Base-by-base conservation (phyloP, 495 filamentous ascomycete species). In the Penicillium turbatum region DNA sequence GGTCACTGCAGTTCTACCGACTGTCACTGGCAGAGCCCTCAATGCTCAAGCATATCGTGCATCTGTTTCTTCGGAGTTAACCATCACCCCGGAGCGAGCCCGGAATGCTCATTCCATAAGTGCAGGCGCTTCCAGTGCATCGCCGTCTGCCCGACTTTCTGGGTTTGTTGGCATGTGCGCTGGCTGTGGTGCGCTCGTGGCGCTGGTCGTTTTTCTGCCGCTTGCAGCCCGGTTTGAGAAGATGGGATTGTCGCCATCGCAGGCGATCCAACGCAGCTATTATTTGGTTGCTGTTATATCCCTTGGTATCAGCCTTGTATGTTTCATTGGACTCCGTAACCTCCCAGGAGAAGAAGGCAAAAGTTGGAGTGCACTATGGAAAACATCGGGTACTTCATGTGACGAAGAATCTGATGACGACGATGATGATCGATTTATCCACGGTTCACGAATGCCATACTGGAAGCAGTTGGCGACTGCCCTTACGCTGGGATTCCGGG, bases 1-100 rank as follows among this genome's bases (percentile, higher is more conserved):
- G 93, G 93, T 99, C 27, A 97, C 95, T 5, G 93, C 93, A 1
- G 88, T 95, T 24, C 76, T 97, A 15, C 95, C 93, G 1, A 86
- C 87, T 6, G 88, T 98, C 65, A 91, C 89, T 15, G 79, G 64
- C 63, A 77, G 46, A 62, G 56, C 51, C 36, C 56, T 45, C 49
- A 62, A 35, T 26, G 45, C 40, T 3, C 47, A 54, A 44, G 45
- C 48, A 6, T 59, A 60, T 19, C 56, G 58, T n/a, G 57, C 71
- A 30, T 86, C 83, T 3, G 63, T 83, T 11, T 82, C 82, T 49
- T 87, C 83, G 1, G 81, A 87, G 44, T 61, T 74, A 35, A 86
- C 83, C 13, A 82, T 86, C 36, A 86, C 86, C 2, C 83, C 82
- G 1, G 75, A 79, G 48, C 72, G 67, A 13, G 77, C 75, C 46